Base-by-base conservation (phyloP, 768 basidiomycete species). In the Rhizopogon vinicolor region DNA sequence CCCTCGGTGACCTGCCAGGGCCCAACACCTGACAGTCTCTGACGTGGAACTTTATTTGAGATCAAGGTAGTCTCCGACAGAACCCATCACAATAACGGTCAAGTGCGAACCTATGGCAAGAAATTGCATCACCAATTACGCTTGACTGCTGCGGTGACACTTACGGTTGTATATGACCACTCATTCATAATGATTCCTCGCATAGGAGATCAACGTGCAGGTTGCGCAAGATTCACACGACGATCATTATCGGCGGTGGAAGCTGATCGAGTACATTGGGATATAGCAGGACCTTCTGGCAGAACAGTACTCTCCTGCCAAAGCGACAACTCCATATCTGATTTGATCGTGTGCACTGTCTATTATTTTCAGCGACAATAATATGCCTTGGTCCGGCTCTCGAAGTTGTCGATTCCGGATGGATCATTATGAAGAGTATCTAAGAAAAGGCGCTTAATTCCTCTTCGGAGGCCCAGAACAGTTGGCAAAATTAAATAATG, bases 341-440 rank as follows among this genome's bases (percentile, higher is more conserved):
- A 37, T 37, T 37, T 9, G 31, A 35, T 35, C 31, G 1, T 35
- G 5, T 25, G 25, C 4, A 25, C 25, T 25, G 25, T 25, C 25
- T 25, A 25, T 25, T 25, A 25, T 25, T 25, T 25, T 25, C 25
- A 25, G 19, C 33, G 13, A 48, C 14, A 37, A 37, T 22, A 22
- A 49, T 0, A 22, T 12, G 4, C 9, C 22, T 49, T 37, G 35
- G 33, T 8, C 22, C 63, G 59, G 63, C 59, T 10, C 37, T 66
- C 13, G 62, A 64, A 1, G 57, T 66, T 39, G 22, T 65, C 10
- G 64, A 65, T 40, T 65, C 63, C 7, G 25, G 10, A 33, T 33
- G 31, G 31, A 33, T 33, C 31, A 33, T 33, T 31, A 10, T 10
- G 31, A 33, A 33, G 31, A 33, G 31, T 25, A 1, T 22, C 22